Percentiles rank a stretch among this genome's conserved stretches.
Evolutionary conservation across 768 basidiomycete genomes (phyloP).

Genomic region (Auriscalpium microsporum): DNA sequence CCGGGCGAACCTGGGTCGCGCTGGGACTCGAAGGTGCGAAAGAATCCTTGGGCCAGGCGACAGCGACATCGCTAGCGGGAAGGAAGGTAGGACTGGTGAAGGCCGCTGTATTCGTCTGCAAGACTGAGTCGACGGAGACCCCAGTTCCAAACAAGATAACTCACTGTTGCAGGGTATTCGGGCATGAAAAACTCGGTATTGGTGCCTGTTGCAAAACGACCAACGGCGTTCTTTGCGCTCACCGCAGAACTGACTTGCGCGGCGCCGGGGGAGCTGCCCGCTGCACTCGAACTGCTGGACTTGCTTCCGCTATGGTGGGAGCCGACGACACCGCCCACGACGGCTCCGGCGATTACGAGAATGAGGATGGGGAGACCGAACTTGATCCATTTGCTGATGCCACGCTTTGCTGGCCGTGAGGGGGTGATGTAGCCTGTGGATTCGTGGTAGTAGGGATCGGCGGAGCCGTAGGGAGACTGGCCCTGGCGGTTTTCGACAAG

Average conservation of each 20-base stretch:
- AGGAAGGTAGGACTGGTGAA: slow-evolving; percentile 68
- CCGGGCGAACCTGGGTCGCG: slow-evolving; percentile 54
- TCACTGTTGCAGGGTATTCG: slow-evolving; percentile 80
- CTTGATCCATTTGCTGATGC: slow-evolving; percentile 65
- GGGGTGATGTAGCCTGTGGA: slow-evolving; percentile 67
- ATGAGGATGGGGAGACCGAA: slow-evolving; percentile 61
- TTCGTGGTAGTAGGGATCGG: slow-evolving; percentile 60
- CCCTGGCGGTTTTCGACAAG: slow-evolving; percentile 16
- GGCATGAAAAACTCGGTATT: slow-evolving; percentile 75
- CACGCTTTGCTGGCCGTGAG: slow-evolving; percentile 34
- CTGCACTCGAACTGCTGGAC: slow-evolving; percentile 17
- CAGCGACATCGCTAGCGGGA: slow-evolving; percentile 37
- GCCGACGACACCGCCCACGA: slow-evolving; percentile 77
- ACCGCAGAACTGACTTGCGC: slow-evolving; percentile 48
- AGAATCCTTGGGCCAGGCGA: slow-evolving; percentile 76
- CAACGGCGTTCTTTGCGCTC: slow-evolving; percentile 51
- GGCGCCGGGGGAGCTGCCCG: slow-evolving; percentile 17
- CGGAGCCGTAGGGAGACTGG: slow-evolving; percentile 44
- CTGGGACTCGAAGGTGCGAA: slow-evolving; percentile 58
- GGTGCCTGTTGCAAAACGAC: slow-evolving; percentile 69
- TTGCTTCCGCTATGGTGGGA: slow-evolving; percentile 37
- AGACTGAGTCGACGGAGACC: background rate
- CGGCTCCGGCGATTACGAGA: slow-evolving; percentile 54
- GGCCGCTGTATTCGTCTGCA: slow-evolving; percentile 65
- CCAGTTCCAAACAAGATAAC: slow-evolving; percentile 23